Conservation (phyloP, 306 rosid species). For the Luffa aegyptiaca region DNA sequence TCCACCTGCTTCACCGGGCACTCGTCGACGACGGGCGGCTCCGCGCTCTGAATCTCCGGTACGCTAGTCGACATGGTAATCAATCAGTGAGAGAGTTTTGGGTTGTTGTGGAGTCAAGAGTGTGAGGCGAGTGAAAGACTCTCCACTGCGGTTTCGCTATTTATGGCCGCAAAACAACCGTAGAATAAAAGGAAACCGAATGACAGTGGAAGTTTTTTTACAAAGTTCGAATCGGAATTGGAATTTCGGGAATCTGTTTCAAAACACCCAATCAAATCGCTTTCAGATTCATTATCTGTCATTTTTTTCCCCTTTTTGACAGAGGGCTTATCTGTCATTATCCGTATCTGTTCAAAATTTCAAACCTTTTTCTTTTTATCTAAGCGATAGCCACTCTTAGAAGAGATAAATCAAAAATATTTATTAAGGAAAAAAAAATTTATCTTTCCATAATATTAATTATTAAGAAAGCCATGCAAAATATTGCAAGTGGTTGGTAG, state of each 20-base stretch:
- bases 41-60: slow-evolving; percentile 8
- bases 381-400: too few relatives aligned
- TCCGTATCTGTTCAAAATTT: too few relatives aligned
- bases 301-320: too few relatives aligned
- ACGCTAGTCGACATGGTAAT: not conserved
- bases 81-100: not conserved
- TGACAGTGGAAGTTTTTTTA: not conserved
- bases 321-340: too few relatives aligned
- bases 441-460: too few relatives aligned
- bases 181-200: not conserved
- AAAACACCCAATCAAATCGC: not conserved
- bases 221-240: not conserved
- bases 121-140: not conserved
- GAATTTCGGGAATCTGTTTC: not conserved
- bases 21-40: slow-evolving; percentile 19
- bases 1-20: slow-evolving; percentile 56
- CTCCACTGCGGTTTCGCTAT: not conserved
- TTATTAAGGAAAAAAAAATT: too few relatives aligned
- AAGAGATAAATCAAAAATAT: too few relatives aligned
- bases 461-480: too few relatives aligned
- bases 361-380: too few relatives aligned
- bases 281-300: too few relatives aligned
- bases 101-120: not conserved
- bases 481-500: too few relatives aligned
- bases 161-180: not conserved